A percentile compares a stretch with the other conserved stretches of the same genome.
Conservation (phyloP, 1,284 basidiomycete species). For the Malassezia yamatoensis region DNA sequence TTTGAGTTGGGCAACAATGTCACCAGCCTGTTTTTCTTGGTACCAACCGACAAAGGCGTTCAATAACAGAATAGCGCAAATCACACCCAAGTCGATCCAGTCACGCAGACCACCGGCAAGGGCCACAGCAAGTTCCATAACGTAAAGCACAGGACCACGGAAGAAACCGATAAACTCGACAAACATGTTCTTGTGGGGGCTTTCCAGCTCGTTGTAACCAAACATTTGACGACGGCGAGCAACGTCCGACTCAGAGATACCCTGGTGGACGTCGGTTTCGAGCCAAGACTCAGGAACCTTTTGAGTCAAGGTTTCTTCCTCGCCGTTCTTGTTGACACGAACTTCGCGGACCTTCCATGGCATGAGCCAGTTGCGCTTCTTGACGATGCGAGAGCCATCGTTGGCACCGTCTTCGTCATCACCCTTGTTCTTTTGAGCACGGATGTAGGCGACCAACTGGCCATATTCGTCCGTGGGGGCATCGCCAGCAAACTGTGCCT, state of each 20-base stretch:
- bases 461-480: constrained; percentile 44
- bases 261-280: constrained; percentile 52
- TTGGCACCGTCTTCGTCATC: constrained; percentile 31
- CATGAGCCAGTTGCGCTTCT: constrained; percentile 37
- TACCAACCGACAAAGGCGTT: constrained; percentile 57
- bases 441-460: constrained; percentile 42
- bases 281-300: constrained; percentile 49
- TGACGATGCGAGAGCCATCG: constrained; percentile 36
- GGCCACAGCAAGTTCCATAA: constrained; percentile 49
- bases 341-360: constrained; percentile 45
- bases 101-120: constrained; percentile 50
- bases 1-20: constrained; percentile 55
- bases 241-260: constrained; percentile 51
- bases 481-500: constrained; percentile 24
- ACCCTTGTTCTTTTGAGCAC: constrained; percentile 28
- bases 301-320: constrained; percentile 39
- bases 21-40: constrained; percentile 54
- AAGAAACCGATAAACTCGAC: constrained; percentile 52
- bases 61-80: constrained; percentile 48
- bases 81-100: constrained; percentile 55
- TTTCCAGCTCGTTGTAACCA: constrained; percentile 50
- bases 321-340: constrained; percentile 48
- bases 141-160: constrained; percentile 49
- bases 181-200: constrained; percentile 50
- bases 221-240: constrained; percentile 43